phyloP scores from a whole-genome alignment of 2,329 filamentous ascomycete genomes.

The Fusarium sp. region DNA sequence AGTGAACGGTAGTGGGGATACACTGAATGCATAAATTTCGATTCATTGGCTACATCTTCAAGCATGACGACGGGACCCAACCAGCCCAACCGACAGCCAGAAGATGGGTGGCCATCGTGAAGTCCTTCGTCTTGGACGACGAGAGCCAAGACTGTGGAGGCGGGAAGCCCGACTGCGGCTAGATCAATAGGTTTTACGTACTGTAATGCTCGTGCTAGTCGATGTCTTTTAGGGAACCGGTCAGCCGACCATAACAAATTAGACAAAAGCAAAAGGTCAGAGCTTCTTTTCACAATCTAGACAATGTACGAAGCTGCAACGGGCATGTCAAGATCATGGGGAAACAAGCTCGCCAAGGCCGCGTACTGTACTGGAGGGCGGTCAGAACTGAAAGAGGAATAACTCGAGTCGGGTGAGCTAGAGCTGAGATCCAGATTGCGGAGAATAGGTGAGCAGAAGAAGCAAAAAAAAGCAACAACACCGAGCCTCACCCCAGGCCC shows the following conservation, averaged over 20 bases:
- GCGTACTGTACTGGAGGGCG: constrained; percentile 8
- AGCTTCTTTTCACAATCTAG: background rate
- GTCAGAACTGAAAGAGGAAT: constrained; percentile 24
- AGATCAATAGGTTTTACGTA: constrained; percentile 33
- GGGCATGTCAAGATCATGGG: constrained; percentile 9
- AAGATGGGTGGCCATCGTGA: constrained; percentile 21
- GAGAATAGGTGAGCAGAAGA: constrained; percentile 23
- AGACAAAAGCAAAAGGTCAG: background rate
- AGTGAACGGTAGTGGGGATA: constrained; percentile 10
- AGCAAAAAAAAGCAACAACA: constrained; percentile 11
- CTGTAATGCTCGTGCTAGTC: constrained; percentile 5
- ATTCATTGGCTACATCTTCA: constrained; percentile 28
- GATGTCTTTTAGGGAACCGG: background rate
- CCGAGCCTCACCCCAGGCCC: constrained; percentile 25
- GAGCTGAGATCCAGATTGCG: constrained; percentile 38
- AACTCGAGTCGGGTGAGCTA: constrained; percentile 26
- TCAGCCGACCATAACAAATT: constrained; percentile 20
- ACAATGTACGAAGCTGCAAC: background rate
- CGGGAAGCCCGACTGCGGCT: constrained; percentile 1
- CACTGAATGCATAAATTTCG: background rate
- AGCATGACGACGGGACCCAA: background rate
- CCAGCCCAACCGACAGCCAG: background rate
- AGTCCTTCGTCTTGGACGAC: constrained; percentile 30
- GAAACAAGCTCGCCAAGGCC: constrained; percentile 31
- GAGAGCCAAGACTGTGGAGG: constrained; percentile 17